Base-by-base conservation (phyloP, 257 asterid species). In the Dorcoceras hygrometricum region DNA sequence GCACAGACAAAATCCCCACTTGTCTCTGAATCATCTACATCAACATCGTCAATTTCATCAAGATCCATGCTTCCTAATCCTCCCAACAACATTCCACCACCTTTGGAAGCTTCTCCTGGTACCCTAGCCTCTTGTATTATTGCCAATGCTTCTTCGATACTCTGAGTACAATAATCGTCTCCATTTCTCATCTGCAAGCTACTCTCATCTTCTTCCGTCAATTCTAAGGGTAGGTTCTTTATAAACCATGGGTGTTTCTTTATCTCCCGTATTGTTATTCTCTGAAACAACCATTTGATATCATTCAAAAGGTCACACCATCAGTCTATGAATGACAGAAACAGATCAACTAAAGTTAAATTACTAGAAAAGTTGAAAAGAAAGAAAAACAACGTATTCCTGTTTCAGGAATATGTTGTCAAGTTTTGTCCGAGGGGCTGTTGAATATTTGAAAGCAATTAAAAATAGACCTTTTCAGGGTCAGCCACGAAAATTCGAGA, bases 1-100 rank as follows among this genome's bases (percentile, higher is more conserved):
- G 87, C 87, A 72, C 90, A 84, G 4, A 92, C 93, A 74, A 86
- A 92, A 31, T 92, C 98, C 24, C 89, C 95, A 72, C 97, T 87
- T 3, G 91, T 73, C 60, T 84, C 95, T 2, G 71, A 67, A 22
- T 89, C 95, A 67, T 89, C 96, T 61, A 75, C 46, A 50, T 86
- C 95, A 3, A 59, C 83, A 72, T 92, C 96, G 39, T 88, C 90
- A 26, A 84, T 69, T 22, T 87, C 93, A 58, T 87, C 97, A 29
- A 84, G 77, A 74, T 89, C 97, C 80, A 77, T 83, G 73, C 92
- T 81, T 16, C 86, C n/a, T n/a, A n/a, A n/a, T n/a, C n/a, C 95
- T 4, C 73, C 84, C 2, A 73, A 57, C 16, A 79, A 69, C 4
- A 9, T 65, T 0, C 82, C 82, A 20, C 75, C 85, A 29, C 3